Conservation (phyloP, 169 alveolate species). For the Eimeria praecox region DNA sequence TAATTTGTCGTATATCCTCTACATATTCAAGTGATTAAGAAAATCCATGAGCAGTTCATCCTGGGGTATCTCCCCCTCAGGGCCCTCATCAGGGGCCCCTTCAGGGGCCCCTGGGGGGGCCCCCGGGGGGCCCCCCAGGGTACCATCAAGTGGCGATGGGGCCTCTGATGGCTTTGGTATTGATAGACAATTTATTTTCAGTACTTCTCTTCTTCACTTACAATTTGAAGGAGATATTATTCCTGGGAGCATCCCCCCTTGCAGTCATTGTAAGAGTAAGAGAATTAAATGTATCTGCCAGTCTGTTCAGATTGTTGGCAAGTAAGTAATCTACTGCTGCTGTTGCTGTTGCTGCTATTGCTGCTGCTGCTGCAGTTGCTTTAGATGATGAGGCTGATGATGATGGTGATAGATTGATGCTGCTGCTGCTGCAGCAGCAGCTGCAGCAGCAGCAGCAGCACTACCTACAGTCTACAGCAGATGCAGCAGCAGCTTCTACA, state of each 20-base stretch:
- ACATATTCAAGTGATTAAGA: not conserved
- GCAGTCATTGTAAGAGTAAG: constrained; percentile 57
- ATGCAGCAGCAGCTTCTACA: not conserved
- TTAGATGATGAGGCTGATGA: too few relatives aligned
- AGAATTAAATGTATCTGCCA: constrained; percentile 65
- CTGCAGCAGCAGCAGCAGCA: constrained; percentile 4
- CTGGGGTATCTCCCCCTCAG: not conserved
- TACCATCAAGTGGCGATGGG: not conserved
- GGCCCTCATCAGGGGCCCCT: not conserved
- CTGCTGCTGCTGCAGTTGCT: not conserved
- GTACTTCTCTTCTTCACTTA: constrained; percentile 14
- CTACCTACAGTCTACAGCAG: not conserved
- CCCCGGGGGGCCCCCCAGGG: constrained; percentile 26
- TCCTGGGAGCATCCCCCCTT: constrained; percentile 56
- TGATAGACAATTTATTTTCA: constrained; percentile 16
- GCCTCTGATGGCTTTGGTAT: not conserved
- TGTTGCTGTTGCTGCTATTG: not conserved
- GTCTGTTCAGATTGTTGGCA: constrained; percentile 51
- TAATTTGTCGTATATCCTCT: too few relatives aligned
- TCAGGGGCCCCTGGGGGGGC: constrained; percentile 13
- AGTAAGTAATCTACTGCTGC: not conserved
- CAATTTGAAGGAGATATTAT: constrained; percentile 60
- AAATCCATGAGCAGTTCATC: not conserved
- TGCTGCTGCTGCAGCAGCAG: not conserved
- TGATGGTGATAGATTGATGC: too few relatives aligned